Evolutionary conservation across 2,329 filamentous ascomycete genomes (phyloP).

Genomic region (Cercospora janseana): DNA sequence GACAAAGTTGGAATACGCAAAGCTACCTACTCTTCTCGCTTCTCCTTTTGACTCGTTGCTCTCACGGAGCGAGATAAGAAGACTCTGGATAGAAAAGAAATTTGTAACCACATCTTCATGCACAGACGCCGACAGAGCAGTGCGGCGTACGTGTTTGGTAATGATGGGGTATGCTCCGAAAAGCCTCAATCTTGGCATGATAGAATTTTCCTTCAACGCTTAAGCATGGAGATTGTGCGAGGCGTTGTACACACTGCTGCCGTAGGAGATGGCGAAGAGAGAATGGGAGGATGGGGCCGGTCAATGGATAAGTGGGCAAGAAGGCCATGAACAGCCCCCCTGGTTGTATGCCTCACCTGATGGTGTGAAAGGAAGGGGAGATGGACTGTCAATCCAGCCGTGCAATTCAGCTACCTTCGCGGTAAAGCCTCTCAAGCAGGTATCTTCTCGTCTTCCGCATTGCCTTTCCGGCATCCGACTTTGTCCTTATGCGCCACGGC

Average conservation of each 20-base stretch:
- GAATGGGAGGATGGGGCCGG: not conserved
- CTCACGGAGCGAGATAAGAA: not conserved
- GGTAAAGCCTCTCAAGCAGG: conserved; percentile 10
- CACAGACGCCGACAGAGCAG: conserved; percentile 56
- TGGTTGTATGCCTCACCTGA: no score
- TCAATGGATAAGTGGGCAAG: not conserved
- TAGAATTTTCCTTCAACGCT: conserved; percentile 63
- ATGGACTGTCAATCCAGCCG: conserved; percentile 20
- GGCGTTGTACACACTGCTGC: conserved; percentile 74
- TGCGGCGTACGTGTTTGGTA: conserved; percentile 63
- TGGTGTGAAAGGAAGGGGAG: conserved; percentile 6
- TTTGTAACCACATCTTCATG: conserved; percentile 64
- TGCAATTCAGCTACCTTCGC: conserved; percentile 29
- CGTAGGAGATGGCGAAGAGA: conserved; percentile 29
- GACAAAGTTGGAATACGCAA: not conserved
- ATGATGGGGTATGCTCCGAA: conserved; percentile 49
- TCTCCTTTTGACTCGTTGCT: not conserved
- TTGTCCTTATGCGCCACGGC: conserved; percentile 19
- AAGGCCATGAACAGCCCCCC: no score
- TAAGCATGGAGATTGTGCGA: conserved; percentile 55
- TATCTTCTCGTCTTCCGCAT: conserved; percentile 6
- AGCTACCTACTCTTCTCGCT: conserved; percentile 6
- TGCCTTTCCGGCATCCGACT: conserved; percentile 15
- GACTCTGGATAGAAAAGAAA: not conserved
- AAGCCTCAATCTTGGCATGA: conserved; percentile 60